Evolutionary conservation across 2,329 filamentous ascomycete genomes (phyloP).

Genomic region (Xylaria arbuscula): DNA sequence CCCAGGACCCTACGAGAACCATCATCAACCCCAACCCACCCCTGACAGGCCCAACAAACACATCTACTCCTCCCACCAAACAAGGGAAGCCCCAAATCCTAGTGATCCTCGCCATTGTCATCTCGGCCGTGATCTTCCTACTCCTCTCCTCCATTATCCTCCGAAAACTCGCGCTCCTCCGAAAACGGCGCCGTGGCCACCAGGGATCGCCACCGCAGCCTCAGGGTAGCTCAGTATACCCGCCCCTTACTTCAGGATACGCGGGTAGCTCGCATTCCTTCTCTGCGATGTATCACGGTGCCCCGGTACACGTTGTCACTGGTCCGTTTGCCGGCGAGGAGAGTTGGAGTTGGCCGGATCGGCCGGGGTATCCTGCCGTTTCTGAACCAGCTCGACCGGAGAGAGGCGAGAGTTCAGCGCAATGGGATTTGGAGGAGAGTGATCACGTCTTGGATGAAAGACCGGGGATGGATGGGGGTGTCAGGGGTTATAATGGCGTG

Average conservation of each 20-base stretch:
- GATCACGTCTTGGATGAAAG: slow-evolving; percentile 8
- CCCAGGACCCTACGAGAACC: neutral
- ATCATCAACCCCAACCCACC: neutral
- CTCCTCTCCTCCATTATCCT: slow-evolving; percentile 29
- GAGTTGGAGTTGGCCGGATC: slow-evolving; percentile 30
- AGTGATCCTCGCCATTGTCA: slow-evolving; percentile 35
- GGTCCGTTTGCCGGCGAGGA: slow-evolving; percentile 27
- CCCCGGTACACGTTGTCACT: slow-evolving; percentile 31
- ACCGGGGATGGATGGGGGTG: slow-evolving; percentile 18
- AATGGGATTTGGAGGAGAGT: slow-evolving; percentile 24
- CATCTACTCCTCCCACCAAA: neutral
- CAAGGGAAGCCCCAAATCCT: slow-evolving; percentile 27
- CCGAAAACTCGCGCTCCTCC: slow-evolving; percentile 30
- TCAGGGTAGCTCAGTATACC: neutral
- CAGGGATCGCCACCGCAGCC: neutral
- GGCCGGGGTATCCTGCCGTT: slow-evolving; percentile 38
- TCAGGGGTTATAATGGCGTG: neutral
- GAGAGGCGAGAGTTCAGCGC: slow-evolving; percentile 13
- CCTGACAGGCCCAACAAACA: slow-evolving; percentile 1
- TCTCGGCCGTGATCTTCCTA: slow-evolving; percentile 32
- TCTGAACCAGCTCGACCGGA: slow-evolving; percentile 35
- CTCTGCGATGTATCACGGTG: slow-evolving; percentile 34
- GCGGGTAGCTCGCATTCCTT: slow-evolving; percentile 22
- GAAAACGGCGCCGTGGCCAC: slow-evolving; percentile 12
- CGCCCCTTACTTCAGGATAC: neutral